Percentiles rank a stretch among this genome's conserved stretches.
Evolutionary conservation across 2,329 filamentous ascomycete species (phyloP).

Genomic region (Stachybotrys elegans): DNA sequence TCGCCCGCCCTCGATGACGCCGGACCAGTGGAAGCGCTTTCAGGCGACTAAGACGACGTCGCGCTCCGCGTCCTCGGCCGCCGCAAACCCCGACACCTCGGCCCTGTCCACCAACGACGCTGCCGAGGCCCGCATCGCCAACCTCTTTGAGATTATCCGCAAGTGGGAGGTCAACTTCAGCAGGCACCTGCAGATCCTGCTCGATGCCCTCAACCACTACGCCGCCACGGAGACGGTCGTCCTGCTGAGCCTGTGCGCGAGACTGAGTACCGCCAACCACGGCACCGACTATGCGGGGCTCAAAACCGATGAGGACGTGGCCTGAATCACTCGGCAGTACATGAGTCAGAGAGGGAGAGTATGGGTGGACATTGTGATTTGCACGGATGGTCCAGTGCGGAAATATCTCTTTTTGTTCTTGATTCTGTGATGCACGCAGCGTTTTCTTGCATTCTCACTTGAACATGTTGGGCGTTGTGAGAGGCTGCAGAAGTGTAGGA

Average conservation of each 20-base stretch:
- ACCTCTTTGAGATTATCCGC: conserved; percentile 79
- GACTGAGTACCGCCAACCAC: conserved; percentile 76
- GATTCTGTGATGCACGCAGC: too few species aligned
- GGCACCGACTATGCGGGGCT: conserved; percentile 61
- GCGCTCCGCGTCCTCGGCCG: conserved; percentile 22
- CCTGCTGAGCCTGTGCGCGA: conserved; percentile 78
- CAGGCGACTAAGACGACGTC: conserved; percentile 42
- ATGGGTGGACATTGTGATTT: too few species aligned
- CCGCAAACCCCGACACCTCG: conserved; percentile 23
- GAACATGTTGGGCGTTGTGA: too few species aligned
- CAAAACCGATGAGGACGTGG: conserved; percentile 51
- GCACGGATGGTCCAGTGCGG: too few species aligned
- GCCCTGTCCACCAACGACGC: conserved; percentile 31
- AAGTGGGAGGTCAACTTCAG: conserved; percentile 95
- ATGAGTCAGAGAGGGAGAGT: too few species aligned
- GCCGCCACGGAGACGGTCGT: conserved; percentile 97
- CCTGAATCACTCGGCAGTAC: conserved; percentile 10
- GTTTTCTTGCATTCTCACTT: too few species aligned
- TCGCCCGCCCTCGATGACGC: conserved; percentile 54
- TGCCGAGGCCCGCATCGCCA: conserved; percentile 54
- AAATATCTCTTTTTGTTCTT: too few species aligned
- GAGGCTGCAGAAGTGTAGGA: too few species aligned
- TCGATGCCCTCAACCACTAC: conserved; percentile 95
- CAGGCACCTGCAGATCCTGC: conserved; percentile 83
- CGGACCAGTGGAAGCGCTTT: conserved; percentile 56